phyloP scores from a whole-genome alignment of 306 rosid genomes.

The Calophaca sinica region DNA sequence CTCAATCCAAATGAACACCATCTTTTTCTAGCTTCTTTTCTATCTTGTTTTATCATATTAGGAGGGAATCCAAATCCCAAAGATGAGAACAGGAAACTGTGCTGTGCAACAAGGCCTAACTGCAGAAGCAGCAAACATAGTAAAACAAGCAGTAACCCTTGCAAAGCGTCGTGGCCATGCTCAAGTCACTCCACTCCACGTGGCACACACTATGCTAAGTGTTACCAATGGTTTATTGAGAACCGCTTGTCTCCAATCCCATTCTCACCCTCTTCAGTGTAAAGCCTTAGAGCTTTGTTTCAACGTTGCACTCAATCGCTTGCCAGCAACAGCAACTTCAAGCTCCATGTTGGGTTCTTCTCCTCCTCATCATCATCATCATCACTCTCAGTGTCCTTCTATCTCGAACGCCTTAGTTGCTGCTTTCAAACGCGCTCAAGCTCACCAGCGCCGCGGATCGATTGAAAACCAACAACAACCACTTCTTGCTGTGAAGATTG shows the following conservation, averaged over 20 bases:
- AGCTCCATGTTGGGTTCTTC: constrained; percentile 73
- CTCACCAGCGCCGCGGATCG: constrained; percentile 95
- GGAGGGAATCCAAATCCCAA: too few species aligned
- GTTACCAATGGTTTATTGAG: constrained; percentile 70
- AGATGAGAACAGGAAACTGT: constrained; percentile 90
- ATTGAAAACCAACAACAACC: constrained; percentile 95
- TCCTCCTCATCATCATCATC: constrained; percentile 40
- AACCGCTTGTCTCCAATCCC: constrained; percentile 87
- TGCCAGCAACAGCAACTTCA: constrained; percentile 79
- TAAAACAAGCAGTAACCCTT: constrained; percentile 76
- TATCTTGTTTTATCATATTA: not conserved
- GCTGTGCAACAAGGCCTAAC: constrained; percentile 86
- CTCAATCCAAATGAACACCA: constrained; percentile 39
- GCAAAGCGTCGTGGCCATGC: constrained; percentile 95
- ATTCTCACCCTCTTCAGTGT: constrained; percentile 98
- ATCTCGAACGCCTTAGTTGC: constrained; percentile 98
- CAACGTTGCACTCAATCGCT: constrained; percentile 92
- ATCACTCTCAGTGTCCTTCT: constrained; percentile 67
- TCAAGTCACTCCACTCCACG: constrained; percentile 97
- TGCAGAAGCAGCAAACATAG: constrained; percentile 70
- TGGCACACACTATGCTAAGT: constrained; percentile 84
- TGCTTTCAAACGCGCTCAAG: constrained; percentile 95
- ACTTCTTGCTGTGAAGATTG: constrained; percentile 81
- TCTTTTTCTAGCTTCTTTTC: constrained; percentile 16
- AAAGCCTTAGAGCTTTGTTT: constrained; percentile 97